These are phyloP conservation scores for Pelargonium cotyledonis DNA, from an alignment of 441 rosid species.

Conservation along the genomic window DNA sequence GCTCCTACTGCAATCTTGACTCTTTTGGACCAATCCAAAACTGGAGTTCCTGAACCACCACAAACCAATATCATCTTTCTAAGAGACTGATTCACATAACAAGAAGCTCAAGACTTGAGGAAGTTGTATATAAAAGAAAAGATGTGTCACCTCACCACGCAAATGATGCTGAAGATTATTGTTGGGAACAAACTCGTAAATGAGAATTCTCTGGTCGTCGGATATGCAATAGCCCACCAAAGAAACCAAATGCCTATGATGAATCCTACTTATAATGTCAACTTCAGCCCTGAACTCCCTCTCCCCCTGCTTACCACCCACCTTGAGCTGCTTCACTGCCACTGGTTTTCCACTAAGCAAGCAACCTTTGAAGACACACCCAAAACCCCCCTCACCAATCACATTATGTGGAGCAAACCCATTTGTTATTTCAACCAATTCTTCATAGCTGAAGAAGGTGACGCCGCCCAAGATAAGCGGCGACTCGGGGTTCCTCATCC, in stretches of 20 bases:
- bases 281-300: slow-evolving; percentile 90
- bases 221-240: slow-evolving; percentile 86
- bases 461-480: slow-evolving; percentile 50
- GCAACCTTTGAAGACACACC: slow-evolving; percentile 71
- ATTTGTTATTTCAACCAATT: slow-evolving; percentile 58
- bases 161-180: slow-evolving; percentile 82
- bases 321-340: slow-evolving; percentile 79
- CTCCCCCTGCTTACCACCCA: slow-evolving; percentile 86
- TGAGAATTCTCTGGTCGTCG: slow-evolving; percentile 56
- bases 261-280: slow-evolving; percentile 81
- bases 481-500: slow-evolving; percentile 41
- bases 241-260: slow-evolving; percentile 89
- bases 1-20: slow-evolving; percentile 82
- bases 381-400: slow-evolving; percentile 91
- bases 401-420: slow-evolving; percentile 66
- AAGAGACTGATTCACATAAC: slow-evolving; percentile 10
- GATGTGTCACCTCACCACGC: slow-evolving; percentile 49
- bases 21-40: slow-evolving; percentile 69
- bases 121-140: slow-evolving; percentile 14
- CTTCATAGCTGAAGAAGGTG: slow-evolving; percentile 59
- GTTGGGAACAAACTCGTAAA: slow-evolving; percentile 79
- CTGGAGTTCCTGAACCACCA: slow-evolving; percentile 47
- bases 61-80: neutral
- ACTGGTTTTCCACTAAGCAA: slow-evolving; percentile 70
- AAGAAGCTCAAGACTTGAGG: neutral